Evolutionary conservation across 2,329 filamentous ascomycete genomes (phyloP).

Genomic region (Alternaria sp.): DNA sequence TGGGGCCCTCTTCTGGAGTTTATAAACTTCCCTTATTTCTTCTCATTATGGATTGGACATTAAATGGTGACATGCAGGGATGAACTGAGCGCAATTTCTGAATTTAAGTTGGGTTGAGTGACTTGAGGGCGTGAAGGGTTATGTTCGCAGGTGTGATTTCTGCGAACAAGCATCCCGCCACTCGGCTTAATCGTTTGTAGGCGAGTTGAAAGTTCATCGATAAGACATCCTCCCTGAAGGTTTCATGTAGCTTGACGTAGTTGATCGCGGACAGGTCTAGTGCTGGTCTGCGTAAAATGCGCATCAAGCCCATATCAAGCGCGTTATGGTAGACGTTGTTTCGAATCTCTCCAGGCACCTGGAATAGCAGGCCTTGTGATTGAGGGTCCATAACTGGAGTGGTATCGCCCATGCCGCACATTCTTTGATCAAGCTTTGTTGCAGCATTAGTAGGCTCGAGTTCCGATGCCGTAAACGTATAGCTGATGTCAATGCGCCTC

Average conservation of each 20-base stretch:
- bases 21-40: neutral
- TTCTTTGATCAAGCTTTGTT: neutral
- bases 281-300: neutral
- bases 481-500: neutral
- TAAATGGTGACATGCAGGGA: neutral
- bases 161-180: neutral
- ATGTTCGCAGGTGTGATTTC: neutral
- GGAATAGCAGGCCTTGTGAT: neutral
- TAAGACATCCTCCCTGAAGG: neutral
- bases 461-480: neutral
- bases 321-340: neutral
- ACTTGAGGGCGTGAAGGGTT: neutral
- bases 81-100: neutral
- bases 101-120: neutral
- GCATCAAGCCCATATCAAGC: constrained; percentile 1
- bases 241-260: neutral
- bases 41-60: neutral
- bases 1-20: neutral
- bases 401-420: neutral
- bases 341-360: neutral
- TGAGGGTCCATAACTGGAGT: neutral
- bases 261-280: neutral
- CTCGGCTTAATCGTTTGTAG: neutral
- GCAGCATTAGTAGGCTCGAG: neutral
- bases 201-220: neutral